Evolutionary conservation across 345 rosid genomes (phyloP).

Genomic region (Lepidium aucheri): DNA sequence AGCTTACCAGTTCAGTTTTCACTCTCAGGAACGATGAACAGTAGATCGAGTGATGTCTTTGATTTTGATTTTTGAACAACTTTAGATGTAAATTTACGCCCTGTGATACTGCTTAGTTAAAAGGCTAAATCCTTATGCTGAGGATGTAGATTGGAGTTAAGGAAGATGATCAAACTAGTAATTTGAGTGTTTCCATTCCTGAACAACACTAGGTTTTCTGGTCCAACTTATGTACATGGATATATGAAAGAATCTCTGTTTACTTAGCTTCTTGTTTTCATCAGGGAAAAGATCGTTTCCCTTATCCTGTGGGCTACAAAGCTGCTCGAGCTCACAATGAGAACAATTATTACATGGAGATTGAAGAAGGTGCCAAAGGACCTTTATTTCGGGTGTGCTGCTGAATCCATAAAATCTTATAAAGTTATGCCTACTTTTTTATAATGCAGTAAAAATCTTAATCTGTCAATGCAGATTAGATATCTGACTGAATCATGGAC

Average conservation of each 20-base stretch:
- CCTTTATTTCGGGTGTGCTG: constrained; percentile 61
- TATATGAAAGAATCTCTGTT: background rate
- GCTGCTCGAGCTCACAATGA: constrained; percentile 63
- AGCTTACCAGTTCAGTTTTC: background rate
- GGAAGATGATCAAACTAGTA: background rate
- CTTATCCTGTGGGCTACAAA: constrained; percentile 82
- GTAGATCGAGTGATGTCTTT: background rate
- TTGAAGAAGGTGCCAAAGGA: constrained; percentile 71
- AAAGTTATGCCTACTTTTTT: background rate
- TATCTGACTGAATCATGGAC: constrained; percentile 51
- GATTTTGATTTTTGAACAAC: background rate
- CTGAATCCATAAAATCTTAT: background rate
- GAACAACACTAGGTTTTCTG: background rate
- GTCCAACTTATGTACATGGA: background rate
- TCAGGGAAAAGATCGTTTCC: constrained; percentile 88
- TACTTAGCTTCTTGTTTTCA: background rate
- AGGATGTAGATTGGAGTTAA: background rate
- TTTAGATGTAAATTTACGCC: background rate
- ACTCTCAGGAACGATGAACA: background rate
- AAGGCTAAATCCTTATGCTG: background rate
- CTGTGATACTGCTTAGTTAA: background rate
- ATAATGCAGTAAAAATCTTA: background rate
- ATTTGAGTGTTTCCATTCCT: background rate
- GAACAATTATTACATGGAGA: constrained; percentile 52
- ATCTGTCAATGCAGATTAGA: constrained; percentile 46